A percentile compares a stretch with the other conserved stretches of the same genome.
Conservation (phyloP, 495 filamentous ascomycete species). For the Barbatosphaeria neglecta region DNA sequence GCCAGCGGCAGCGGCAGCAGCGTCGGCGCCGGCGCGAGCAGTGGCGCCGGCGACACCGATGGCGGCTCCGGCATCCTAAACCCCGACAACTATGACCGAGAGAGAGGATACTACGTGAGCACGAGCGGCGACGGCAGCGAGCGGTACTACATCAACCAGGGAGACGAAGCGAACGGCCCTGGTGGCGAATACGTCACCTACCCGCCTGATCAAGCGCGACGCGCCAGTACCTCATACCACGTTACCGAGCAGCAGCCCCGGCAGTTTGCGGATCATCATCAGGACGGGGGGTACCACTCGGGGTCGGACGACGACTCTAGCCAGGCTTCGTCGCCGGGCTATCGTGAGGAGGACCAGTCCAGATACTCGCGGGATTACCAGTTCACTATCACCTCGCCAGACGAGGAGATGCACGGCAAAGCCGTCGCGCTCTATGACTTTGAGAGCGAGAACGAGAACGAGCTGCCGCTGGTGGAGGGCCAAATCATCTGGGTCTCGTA, state of each 20-base stretch:
- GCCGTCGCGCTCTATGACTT: constrained; percentile 95
- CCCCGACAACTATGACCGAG: constrained; percentile 32
- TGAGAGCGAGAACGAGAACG: constrained; percentile 88
- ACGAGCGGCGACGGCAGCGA: constrained; percentile 64
- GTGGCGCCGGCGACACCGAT: constrained; percentile 8
- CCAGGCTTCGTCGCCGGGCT: constrained; percentile 37
- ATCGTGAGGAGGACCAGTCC: constrained; percentile 43
- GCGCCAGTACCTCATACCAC: constrained; percentile 36
- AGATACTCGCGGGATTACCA: constrained; percentile 82
- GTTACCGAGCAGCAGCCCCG: constrained; percentile 29
- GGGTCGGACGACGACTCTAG: constrained; percentile 54
- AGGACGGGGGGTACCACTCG: constrained; percentile 36
- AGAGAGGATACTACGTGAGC: constrained; percentile 54
- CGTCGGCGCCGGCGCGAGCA: too few species aligned
- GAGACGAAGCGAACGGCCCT: constrained; percentile 56
- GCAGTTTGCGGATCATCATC: constrained; percentile 46
- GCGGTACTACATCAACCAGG: constrained; percentile 64
- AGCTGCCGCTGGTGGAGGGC: constrained; percentile 83
- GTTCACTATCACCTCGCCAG: constrained; percentile 88
- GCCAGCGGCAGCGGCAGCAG: background rate
- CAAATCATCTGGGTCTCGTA: constrained; percentile 96
- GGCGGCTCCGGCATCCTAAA: constrained; percentile 29
- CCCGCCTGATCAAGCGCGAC: constrained; percentile 51
- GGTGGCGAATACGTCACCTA: constrained; percentile 76
- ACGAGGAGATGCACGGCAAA: constrained; percentile 96